Evolutionary conservation across 768 basidiomycete species (phyloP).

Genomic region (Lentinula edodes): DNA sequence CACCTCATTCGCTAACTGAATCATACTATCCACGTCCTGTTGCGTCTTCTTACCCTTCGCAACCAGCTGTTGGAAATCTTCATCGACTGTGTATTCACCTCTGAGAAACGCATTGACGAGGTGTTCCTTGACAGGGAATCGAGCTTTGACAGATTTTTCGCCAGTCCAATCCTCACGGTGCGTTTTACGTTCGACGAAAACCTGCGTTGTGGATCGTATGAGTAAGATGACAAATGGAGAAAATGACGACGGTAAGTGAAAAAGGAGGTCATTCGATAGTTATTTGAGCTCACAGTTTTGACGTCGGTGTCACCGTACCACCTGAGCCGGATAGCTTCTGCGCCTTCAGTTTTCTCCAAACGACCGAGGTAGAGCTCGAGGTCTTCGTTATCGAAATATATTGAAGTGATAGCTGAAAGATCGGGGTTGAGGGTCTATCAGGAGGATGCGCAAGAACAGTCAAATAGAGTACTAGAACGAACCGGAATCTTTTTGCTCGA

Average conservation of each 20-base stretch:
- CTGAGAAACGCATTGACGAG: slow-evolving; percentile 86
- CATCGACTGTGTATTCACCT: slow-evolving; percentile 91
- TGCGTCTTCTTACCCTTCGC: slow-evolving; percentile 90
- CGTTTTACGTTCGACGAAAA: slow-evolving; percentile 86
- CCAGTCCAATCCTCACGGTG: slow-evolving; percentile 99
- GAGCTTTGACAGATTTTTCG: slow-evolving; percentile 96
- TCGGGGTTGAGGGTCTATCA: background rate
- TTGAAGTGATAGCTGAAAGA: slow-evolving; percentile 81
- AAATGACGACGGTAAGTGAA: background rate
- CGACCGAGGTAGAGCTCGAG: slow-evolving; percentile 95
- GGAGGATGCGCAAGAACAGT: too few relatives aligned
- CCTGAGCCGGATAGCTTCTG: slow-evolving; percentile 90
- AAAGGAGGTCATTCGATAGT: background rate
- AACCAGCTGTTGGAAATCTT: slow-evolving; percentile 81
- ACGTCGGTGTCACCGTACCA: slow-evolving; percentile 92
- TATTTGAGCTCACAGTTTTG: slow-evolving; percentile 55
- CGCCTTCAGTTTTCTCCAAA: slow-evolving; percentile 97
- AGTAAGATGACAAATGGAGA: background rate
- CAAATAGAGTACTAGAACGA: slow-evolving; percentile 5
- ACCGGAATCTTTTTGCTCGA: slow-evolving; percentile 80
- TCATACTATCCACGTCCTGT: slow-evolving; percentile 89
- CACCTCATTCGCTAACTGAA: slow-evolving; percentile 94
- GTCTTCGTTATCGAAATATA: slow-evolving; percentile 96
- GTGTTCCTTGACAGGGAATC: slow-evolving; percentile 92
- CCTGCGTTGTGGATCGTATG: slow-evolving; percentile 32